Evolutionary conservation across 169 alveolate species (phyloP), one percentile per base, ranked within the genome.

Genomic region (Cyclospora cayetanensis): DNA sequence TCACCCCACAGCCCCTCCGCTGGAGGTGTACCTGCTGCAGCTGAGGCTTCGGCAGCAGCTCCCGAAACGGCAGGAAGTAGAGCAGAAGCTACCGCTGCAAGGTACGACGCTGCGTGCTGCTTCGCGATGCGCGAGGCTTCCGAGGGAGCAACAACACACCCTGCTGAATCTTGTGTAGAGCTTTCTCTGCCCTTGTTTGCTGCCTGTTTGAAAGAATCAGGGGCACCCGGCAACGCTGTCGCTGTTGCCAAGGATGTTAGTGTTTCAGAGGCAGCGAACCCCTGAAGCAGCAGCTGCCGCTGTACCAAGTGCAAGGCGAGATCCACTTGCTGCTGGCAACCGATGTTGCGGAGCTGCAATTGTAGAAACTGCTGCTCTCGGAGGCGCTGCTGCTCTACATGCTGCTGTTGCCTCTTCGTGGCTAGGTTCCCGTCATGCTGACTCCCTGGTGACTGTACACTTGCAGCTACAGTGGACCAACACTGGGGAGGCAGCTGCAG

Each of bases 101-200:
- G 20, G 22, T 80, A 80, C n/a, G n/a, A n/a, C n/a, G 76, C 89
- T 46, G 89, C 89, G 52, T 80, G 89, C 53, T 80, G 89, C 41
- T 43, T 27, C 34, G 89, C 89, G 43, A 80, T 80, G n/a, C 89
- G 89, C 22, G 43, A 25, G 89, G 74, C 37, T 18, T 50, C 68
- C n/a, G 79, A 41, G 18, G 60, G 60, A 22, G 43, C 27, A 22
- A 53, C 80, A 11, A 63, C 18, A n/a, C 41, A 0, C 35, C 43
- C 46, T 22, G 31, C 11, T n/a, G 82, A 15, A 25, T 37, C 80
- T 9, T 29, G 43, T 37, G 80, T 63, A 83, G 46, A 1, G 31
- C 53, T 29, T 18, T 37, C 74, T 11, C 11, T 5, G 25, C 46
- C 52, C 76, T 53, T 52, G 76, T n/a, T 25, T 29, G 1, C 39